Evolutionary conservation across 2,329 filamentous ascomycete species (phyloP).

Genomic region (Aulographum hederae): DNA sequence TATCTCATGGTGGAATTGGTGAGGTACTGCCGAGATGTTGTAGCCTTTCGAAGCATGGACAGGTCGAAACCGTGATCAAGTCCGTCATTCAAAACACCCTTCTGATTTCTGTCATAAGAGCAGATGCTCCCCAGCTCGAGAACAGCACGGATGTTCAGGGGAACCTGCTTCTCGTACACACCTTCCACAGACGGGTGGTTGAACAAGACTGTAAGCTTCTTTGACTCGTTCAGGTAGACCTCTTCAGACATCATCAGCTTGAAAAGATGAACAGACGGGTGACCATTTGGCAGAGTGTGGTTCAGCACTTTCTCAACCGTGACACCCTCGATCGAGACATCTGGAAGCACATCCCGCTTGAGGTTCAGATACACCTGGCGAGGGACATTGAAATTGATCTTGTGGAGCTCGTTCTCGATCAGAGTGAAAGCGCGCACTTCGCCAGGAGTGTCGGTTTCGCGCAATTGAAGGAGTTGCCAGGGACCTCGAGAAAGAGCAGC

Average conservation of each 20-base stretch:
- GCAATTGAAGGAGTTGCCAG: slow-evolving; percentile 86
- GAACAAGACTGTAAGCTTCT: slow-evolving; percentile 68
- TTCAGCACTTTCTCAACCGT: slow-evolving; percentile 85
- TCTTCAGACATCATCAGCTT: slow-evolving; percentile 82
- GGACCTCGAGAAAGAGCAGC: slow-evolving; percentile 61
- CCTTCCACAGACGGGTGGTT: slow-evolving; percentile 91
- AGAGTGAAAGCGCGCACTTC: slow-evolving; percentile 78
- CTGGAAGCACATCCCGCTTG: slow-evolving; percentile 69
- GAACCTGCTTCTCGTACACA: slow-evolving; percentile 88
- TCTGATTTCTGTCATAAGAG: slow-evolving; percentile 79
- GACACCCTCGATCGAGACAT: slow-evolving; percentile 63
- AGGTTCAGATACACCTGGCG: slow-evolving; percentile 84
- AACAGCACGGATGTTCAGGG: slow-evolving; percentile 69
- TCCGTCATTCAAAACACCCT: slow-evolving; percentile 80
- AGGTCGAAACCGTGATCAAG: slow-evolving; percentile 90
- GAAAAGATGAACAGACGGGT: slow-evolving; percentile 85
- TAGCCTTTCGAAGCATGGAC: slow-evolving; percentile 48
- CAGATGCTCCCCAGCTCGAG: slow-evolving; percentile 81
- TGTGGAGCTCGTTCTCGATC: slow-evolving; percentile 83
- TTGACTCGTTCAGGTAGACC: slow-evolving; percentile 65
- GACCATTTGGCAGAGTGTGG: slow-evolving; percentile 84
- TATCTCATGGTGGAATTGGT: slow-evolving; percentile 59
- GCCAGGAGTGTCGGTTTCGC: slow-evolving; percentile 65
- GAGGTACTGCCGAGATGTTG: slow-evolving; percentile 57
- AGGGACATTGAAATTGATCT: slow-evolving; percentile 73